phyloP scores from a whole-genome alignment of 306 rosid species.

The Lithocarpus polystachyus region DNA sequence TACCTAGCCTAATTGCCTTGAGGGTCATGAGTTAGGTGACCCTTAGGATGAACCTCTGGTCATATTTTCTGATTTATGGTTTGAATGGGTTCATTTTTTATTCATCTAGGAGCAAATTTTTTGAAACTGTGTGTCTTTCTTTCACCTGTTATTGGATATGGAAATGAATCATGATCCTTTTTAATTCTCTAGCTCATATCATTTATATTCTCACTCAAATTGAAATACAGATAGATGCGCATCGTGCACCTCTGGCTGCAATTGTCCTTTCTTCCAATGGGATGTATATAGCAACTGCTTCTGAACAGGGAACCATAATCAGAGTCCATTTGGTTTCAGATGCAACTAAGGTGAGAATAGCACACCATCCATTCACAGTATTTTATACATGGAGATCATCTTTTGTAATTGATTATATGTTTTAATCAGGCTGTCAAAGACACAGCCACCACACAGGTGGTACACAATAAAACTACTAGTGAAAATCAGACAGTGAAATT shows the following conservation, averaged over 20 bases:
- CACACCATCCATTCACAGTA: slow-evolving; percentile 5
- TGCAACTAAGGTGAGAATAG: slow-evolving; percentile 74
- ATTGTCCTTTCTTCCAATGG: slow-evolving; percentile 85
- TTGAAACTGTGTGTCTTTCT: not conserved
- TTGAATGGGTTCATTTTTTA: slow-evolving; percentile 15
- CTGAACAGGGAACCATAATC: slow-evolving; percentile 93
- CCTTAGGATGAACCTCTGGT: not conserved
- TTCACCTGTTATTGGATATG: not conserved
- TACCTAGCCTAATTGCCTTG: not conserved
- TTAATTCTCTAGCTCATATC: slow-evolving; percentile 9
- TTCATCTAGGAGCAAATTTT: not conserved
- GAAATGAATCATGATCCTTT: not conserved
- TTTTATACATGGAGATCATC: not conserved
- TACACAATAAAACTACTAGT: not conserved
- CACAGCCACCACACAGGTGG: not conserved
- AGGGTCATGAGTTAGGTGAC: not conserved
- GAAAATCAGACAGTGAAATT: not conserved
- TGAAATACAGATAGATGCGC: slow-evolving; percentile 82
- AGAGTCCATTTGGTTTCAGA: slow-evolving; percentile 88
- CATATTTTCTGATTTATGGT: not conserved
- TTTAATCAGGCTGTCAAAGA: not conserved
- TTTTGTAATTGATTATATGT: slow-evolving; percentile 5
- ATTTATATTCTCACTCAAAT: slow-evolving; percentile 12
- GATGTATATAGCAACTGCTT: slow-evolving; percentile 90
- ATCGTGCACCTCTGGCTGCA: slow-evolving; percentile 76